phyloP scores from a whole-genome alignment of 1,139 yeast species.

The Geotrichum reessii region DNA sequence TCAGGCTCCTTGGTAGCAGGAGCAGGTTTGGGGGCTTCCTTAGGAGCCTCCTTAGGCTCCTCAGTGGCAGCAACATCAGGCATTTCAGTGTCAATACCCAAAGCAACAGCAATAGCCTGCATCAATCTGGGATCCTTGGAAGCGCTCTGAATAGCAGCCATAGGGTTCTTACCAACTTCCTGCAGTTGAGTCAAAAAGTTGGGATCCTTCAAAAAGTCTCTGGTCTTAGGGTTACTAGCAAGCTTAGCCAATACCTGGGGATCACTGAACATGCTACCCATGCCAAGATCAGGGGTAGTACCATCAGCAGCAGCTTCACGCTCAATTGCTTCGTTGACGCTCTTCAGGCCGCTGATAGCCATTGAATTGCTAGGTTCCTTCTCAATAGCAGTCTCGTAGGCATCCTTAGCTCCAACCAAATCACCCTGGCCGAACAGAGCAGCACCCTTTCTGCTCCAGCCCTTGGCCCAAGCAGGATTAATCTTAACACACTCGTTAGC shows the following conservation, averaged over 20 bases:
- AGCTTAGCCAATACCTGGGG: conserved; percentile 74
- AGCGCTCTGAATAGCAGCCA: conserved; percentile 52
- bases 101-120: conserved; percentile 78
- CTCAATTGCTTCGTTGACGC: conserved; percentile 55
- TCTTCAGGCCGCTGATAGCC: conserved; percentile 76
- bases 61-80: conserved; percentile 27
- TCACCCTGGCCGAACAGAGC: conserved; percentile 84
- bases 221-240: conserved; percentile 79
- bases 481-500: conserved; percentile 77
- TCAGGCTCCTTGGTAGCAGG: conserved; percentile 32
- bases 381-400: conserved; percentile 77
- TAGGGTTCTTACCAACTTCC: conserved; percentile 66
- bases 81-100: conserved; percentile 59
- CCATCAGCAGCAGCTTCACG: conserved; percentile 39
- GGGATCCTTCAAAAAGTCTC: conserved; percentile 83
- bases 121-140: conserved; percentile 79
- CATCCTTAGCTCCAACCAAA: conserved; percentile 48
- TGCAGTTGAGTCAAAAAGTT: conserved; percentile 66
- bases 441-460: conserved; percentile 88
- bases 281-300: conserved; percentile 64
- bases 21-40: conserved; percentile 16
- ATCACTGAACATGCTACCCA: conserved; percentile 71
- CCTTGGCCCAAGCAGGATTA: conserved; percentile 88
- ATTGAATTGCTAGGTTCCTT: conserved; percentile 77
- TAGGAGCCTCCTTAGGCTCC: conserved; percentile 30